Base-by-base conservation (phyloP, 371 early-diverging fungal species). In the Apophysomyces variabilis region DNA sequence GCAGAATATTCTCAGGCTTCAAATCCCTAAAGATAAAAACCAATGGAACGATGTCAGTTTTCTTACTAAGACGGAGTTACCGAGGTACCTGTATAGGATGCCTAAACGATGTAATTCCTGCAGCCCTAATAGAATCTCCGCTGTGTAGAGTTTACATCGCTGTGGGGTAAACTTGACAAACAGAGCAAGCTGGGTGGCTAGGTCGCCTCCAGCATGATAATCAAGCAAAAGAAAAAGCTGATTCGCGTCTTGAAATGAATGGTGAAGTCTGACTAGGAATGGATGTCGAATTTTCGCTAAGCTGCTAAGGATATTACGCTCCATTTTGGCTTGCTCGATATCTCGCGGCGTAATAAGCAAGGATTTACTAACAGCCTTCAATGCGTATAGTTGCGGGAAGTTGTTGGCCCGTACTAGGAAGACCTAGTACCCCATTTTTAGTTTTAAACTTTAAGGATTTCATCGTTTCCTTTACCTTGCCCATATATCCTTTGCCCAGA, bases 291-390 rank as follows among this genome's bases (percentile, higher is more conserved):
- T 74, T 12, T 79, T 63, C 7, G 82, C 78, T 64, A 86, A 69
- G n/a, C 77, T 76, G 9, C 81, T 73, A 41, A 91, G 64, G 45
- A 89, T 82, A 64, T 79, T 70, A 13, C 79, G 77, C 61, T 83
- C 79, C 61, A 76, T 73, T 43, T 70, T 72, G 13, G 78, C 85
- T 78, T 89, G 89, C 61, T 93, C 94, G 35, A 96, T 87, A 72
- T 97, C 96, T 73, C 95, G 93, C 57, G 90, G 88, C 67, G 92
- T 87, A 46, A 94, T 85, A 38, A 98, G 92, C 54, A 87, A 89
- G 66, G 93, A 92, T 78, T 99, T 99, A 76, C 94, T 96, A 36
- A 99, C 84, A 0, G 97, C 96, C 78, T 99, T 99, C 70, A 99
- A 88, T 8, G 99, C 99, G 62, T 92, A 93, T 18, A 93, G 79